Conservation (phyloP, 2,329 filamentous ascomycete genomes). For the Alternaria sp. region DNA sequence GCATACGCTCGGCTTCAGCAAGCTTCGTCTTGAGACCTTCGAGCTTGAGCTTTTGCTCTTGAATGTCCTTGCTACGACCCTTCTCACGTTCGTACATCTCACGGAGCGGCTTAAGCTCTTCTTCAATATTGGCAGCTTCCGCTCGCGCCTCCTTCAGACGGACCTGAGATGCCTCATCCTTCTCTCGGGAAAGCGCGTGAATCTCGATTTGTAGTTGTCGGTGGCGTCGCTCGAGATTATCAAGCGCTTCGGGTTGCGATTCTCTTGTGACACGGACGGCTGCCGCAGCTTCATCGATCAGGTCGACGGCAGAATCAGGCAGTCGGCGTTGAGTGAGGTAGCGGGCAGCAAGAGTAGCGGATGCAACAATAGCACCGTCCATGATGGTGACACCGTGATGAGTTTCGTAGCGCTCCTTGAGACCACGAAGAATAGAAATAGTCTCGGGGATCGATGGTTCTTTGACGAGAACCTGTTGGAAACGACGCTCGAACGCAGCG, state of each 20-base stretch:
- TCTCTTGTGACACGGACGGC: constrained; percentile 96
- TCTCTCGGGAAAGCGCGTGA: constrained; percentile 90
- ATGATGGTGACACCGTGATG: constrained; percentile 98
- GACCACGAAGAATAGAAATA: constrained; percentile 94
- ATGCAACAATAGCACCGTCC: constrained; percentile 89
- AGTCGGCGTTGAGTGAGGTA: constrained; percentile 91
- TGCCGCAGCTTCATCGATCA: constrained; percentile 95
- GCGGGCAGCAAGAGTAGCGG: constrained; percentile 89
- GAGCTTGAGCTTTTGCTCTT: constrained; percentile 93
- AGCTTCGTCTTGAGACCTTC: constrained; percentile 90
- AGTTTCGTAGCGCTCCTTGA: constrained; percentile 98
- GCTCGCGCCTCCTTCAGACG: constrained; percentile 84
- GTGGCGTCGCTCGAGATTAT: constrained; percentile 88
- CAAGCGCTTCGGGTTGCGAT: constrained; percentile 94
- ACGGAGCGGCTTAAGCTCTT: constrained; percentile 88
- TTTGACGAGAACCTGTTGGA: constrained; percentile 97
- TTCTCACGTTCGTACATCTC: constrained; percentile 97
- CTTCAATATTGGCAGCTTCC: constrained; percentile 92
- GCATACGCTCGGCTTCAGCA: constrained; percentile 88
- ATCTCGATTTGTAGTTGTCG: constrained; percentile 97
- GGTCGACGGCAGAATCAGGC: constrained; percentile 94
- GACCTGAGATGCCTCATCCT: constrained; percentile 88
- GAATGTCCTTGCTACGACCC: constrained; percentile 87
- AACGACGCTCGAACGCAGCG: constrained; percentile 95
- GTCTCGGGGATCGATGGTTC: constrained; percentile 90